These are phyloP conservation scores for Rhexocercosporidium sp. DNA, from an alignment of 2,329 filamentous ascomycete species.

Conservation along the genomic window DNA sequence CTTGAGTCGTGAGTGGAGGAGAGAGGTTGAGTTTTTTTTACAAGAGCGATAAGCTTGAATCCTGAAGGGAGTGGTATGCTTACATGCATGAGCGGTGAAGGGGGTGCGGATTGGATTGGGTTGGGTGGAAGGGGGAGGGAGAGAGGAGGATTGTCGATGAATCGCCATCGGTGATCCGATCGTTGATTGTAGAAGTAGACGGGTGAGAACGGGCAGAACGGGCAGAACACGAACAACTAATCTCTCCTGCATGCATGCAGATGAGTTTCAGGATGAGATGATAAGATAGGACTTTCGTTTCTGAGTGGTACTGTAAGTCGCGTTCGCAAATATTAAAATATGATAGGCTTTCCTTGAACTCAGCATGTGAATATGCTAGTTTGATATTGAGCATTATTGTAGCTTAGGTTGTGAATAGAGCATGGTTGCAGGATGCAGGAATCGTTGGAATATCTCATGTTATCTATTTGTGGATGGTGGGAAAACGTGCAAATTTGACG, in stretches of 20 bases:
- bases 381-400: background rate
- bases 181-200: background rate
- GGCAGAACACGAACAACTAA: slow-evolving; percentile 16
- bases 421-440: background rate
- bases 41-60: background rate
- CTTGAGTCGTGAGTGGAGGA: background rate
- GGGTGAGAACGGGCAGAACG: background rate
- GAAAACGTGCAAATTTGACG: background rate
- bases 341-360: background rate
- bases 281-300: slow-evolving; percentile 3
- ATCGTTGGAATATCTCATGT: too few species aligned
- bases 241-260: slow-evolving; percentile 18
- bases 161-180: background rate
- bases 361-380: slow-evolving; percentile 1
- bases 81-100: slow-evolving; percentile 5
- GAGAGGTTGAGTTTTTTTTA: background rate
- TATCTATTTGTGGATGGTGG: too few species aligned
- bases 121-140: background rate
- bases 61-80: background rate
- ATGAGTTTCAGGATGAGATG: background rate
- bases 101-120: slow-evolving; percentile 1
- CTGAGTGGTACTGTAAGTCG: background rate
- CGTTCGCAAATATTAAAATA: background rate
- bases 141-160: background rate
- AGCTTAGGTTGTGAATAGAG: background rate